A percentile compares a stretch with the other conserved stretches of the same genome.
Conservation (phyloP, 2,329 filamentous ascomycete genomes). For the Ophiostoma ulmi region DNA sequence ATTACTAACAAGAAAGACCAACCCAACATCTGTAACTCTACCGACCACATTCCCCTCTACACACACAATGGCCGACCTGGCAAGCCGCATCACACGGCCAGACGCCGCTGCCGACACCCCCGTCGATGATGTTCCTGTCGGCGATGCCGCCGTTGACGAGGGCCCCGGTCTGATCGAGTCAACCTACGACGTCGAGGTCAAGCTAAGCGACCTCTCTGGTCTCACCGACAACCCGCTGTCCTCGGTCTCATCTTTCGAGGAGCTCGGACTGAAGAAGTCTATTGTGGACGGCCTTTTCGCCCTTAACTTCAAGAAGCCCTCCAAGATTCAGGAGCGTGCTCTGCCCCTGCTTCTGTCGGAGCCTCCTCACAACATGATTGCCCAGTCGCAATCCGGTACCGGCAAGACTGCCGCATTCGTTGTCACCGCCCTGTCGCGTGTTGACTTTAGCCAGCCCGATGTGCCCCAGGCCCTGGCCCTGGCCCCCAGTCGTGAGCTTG, state of each 20-base stretch:
- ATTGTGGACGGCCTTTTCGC: conserved; percentile 72
- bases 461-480: conserved; percentile 82
- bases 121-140: conserved; percentile 15
- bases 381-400: conserved; percentile 97
- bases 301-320: conserved; percentile 90
- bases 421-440: conserved; percentile 79
- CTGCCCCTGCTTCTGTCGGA: conserved; percentile 81
- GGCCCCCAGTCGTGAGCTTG: conserved; percentile 88
- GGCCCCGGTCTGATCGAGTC: conserved; percentile 61
- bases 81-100: conserved; percentile 48
- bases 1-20: not conserved
- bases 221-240: conserved; percentile 83
- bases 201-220: conserved; percentile 80
- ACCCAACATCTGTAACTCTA: not conserved
- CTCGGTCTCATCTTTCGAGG: conserved; percentile 76
- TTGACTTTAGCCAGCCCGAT: conserved; percentile 65
- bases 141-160: not conserved
- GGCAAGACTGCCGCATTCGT: conserved; percentile 97
- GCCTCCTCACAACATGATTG: conserved; percentile 91
- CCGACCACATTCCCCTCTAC: not conserved
- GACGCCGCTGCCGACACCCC: conserved; percentile 27
- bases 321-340: conserved; percentile 95
- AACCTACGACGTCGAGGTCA: conserved; percentile 85
- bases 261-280: conserved; percentile 66
- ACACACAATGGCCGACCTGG: conserved; percentile 38